Percentiles rank a stretch among this genome's conserved stretches.
These are phyloP conservation scores for Diaporthe ampelina DNA, from an alignment of 2,329 filamentous ascomycete genomes.

Conservation along the genomic window DNA sequence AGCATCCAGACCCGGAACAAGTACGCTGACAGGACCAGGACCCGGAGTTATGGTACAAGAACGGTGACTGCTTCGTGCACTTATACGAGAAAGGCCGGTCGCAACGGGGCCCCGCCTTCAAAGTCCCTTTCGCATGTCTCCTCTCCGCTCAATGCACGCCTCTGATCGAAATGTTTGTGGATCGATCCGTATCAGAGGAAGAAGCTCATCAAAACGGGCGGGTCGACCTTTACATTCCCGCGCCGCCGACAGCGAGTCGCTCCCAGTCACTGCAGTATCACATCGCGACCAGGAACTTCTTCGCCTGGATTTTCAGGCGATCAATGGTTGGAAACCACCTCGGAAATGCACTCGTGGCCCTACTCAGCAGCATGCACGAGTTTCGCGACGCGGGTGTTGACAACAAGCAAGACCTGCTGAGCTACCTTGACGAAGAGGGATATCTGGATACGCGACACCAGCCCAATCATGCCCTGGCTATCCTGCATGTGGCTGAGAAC, in stretches of 20 bases:
- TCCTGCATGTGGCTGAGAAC: constrained; percentile 77
- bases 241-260: constrained; percentile 67
- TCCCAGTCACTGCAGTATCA: constrained; percentile 73
- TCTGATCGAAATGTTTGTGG: constrained; percentile 68
- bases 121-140: constrained; percentile 71
- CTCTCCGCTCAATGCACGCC: constrained; percentile 70
- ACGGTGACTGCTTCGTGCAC: constrained; percentile 79
- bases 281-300: constrained; percentile 79
- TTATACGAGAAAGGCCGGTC: constrained; percentile 77
- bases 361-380: constrained; percentile 76
- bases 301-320: constrained; percentile 77
- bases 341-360: constrained; percentile 72
- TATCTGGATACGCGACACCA: constrained; percentile 77
- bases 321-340: constrained; percentile 78
- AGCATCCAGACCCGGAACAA: neutral
- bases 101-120: constrained; percentile 76
- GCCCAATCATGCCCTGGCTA: constrained; percentile 76
- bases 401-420: constrained; percentile 72
- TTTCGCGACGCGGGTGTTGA: constrained; percentile 68
- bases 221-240: constrained; percentile 78
- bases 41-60: constrained; percentile 76
- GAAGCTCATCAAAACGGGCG: constrained; percentile 45
- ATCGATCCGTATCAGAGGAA: constrained; percentile 49
- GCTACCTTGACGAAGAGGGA: constrained; percentile 77
- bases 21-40: constrained; percentile 64